Evolutionary conservation across 208 protist genomes (phyloP).

Genomic region (Acanthamoeba lenticulata): DNA sequence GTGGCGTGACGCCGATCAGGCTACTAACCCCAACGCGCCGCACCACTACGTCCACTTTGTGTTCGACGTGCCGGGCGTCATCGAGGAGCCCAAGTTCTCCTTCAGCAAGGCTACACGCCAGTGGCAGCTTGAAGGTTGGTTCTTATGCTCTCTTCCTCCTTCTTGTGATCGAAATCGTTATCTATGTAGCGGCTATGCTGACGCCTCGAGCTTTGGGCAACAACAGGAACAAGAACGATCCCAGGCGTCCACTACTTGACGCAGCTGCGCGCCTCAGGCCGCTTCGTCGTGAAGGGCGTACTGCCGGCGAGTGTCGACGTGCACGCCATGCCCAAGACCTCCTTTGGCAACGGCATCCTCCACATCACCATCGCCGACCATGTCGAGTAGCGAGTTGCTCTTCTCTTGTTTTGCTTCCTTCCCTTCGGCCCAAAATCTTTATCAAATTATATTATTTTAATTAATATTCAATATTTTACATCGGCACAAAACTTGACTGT

Average conservation of each 20-base stretch:
- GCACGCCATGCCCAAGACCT: neutral
- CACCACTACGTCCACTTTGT: slow-evolving; percentile 14
- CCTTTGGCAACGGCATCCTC: neutral
- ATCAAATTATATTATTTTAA: no score
- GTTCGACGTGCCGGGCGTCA: slow-evolving; percentile 41
- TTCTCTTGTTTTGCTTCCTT: no score
- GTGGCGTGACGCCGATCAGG: slow-evolving; percentile 33
- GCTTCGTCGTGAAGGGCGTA: neutral
- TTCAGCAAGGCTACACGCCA: slow-evolving; percentile 18
- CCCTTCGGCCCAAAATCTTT: no score
- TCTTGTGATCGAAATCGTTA: neutral
- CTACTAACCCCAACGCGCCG: slow-evolving; percentile 11
- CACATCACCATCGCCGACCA: slow-evolving; percentile 6
- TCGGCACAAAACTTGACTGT: no score
- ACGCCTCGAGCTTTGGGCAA: neutral
- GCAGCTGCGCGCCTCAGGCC: neutral
- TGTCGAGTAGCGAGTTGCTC: no score
- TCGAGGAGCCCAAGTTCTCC: slow-evolving; percentile 43
- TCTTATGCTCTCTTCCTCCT: neutral
- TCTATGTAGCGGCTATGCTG: neutral
- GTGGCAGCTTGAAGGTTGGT: slow-evolving; percentile 3
- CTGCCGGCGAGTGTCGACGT: neutral
- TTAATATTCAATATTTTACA: no score
- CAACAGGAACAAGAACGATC: neutral
- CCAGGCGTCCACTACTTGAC: neutral